Evolutionary conservation across 1,284 basidiomycete genomes (phyloP), one percentile per base, ranked within the genome.

Genomic region (Kalmanozyma brasiliensis): DNA sequence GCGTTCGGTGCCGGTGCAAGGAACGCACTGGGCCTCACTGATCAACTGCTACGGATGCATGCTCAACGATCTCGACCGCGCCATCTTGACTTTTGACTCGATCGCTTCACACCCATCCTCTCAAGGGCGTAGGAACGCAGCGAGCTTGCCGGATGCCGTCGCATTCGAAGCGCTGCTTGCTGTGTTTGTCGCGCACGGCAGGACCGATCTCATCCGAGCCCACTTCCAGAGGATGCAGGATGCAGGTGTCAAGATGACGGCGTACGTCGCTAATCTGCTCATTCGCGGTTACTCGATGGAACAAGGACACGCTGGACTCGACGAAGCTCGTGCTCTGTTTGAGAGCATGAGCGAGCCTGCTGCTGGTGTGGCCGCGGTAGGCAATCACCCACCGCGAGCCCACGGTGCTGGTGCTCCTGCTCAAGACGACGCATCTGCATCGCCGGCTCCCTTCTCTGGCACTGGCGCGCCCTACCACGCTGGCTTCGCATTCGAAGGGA

Each of bases 231-330:
- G 87, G 58, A 89, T 98, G 85, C 83, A 83, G 35, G 77, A 83
- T 0, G 85, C 86, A 2, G 88, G 89, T 29, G 87, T 94, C 8
- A 90, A 91, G 74, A 90, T 93, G 87, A 98, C 95, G 0, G 95
- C 96, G 1, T 99, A 98, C 83, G 91, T 98, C 66, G 91, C 91
- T 40, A 98, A 98, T 83, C 86, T 92, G 63, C 84, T 97, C 73
- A 98, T 98, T 85, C 90, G 90, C 80, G 80, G 82, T 13, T 70
- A 57, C 47, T 74, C 81, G 46, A 92, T 91, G 2, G 91, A 94
- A 78, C 37, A 51, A n/a, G 89, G 94, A 0, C 86, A 86, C 8
- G 89, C 90, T 6, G 85, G 78, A 4, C 55, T 81, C 23, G 44
- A 70, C 35, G 76, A 77, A 43, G 80, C 80, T 13, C 65, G 80